These are phyloP conservation scores for Clavispora phyllophila DNA, from an alignment of 805 yeast species.

Conservation along the genomic window DNA sequence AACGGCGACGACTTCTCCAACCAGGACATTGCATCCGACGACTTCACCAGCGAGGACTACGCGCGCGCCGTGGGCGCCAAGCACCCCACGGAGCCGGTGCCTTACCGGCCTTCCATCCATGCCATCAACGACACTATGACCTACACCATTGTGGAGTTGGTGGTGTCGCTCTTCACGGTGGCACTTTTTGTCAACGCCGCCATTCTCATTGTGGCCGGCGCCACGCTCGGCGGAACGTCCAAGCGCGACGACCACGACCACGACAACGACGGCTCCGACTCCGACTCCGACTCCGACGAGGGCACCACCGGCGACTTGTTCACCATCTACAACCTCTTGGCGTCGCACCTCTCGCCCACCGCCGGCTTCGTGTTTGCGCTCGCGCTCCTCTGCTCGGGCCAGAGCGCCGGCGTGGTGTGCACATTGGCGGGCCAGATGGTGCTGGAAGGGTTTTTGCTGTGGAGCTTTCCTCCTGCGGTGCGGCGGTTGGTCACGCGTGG, in stretches of 20 bases:
- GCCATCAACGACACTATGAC: slow-evolving; percentile 78
- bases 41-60: slow-evolving; percentile 8
- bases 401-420: slow-evolving; percentile 91
- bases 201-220: slow-evolving; percentile 86
- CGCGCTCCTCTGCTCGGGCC: slow-evolving; percentile 87
- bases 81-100: slow-evolving; percentile 30
- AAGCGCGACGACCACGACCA: slow-evolving; percentile 18
- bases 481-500: slow-evolving; percentile 75
- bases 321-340: slow-evolving; percentile 70
- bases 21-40: background rate
- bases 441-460: slow-evolving; percentile 79
- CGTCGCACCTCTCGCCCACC: slow-evolving; percentile 67
- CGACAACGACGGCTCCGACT: slow-evolving; percentile 15
- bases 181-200: slow-evolving; percentile 93
- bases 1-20: background rate
- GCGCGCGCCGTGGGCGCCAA: slow-evolving; percentile 7
- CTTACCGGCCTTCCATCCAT: slow-evolving; percentile 67
- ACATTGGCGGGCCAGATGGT: slow-evolving; percentile 94
- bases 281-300: slow-evolving; percentile 27
- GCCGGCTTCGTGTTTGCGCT: slow-evolving; percentile 88
- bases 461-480: slow-evolving; percentile 78
- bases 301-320: slow-evolving; percentile 62
- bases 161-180: slow-evolving; percentile 75
- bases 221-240: slow-evolving; percentile 49
- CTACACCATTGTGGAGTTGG: slow-evolving; percentile 76